phyloP scores from a whole-genome alignment of 2,329 filamentous ascomycete genomes.

The Arthrobotrys sphaeroides region DNA sequence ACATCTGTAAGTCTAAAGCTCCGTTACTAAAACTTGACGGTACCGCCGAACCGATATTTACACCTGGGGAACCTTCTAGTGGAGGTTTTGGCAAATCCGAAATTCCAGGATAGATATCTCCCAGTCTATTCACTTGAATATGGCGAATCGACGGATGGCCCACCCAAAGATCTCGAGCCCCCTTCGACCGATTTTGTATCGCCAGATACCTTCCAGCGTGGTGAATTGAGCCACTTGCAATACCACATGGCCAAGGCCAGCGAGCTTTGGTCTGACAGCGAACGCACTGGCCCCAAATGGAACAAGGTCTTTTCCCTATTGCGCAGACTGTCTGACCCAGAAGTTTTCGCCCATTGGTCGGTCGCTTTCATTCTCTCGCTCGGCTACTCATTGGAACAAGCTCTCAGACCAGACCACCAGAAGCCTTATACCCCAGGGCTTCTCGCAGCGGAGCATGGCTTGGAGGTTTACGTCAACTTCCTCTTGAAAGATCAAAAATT shows the following conservation, averaged over 20 bases:
- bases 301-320: slow-evolving; percentile 11
- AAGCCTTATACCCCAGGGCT: neutral
- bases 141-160: neutral
- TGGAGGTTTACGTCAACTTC: slow-evolving; percentile 29
- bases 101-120: slow-evolving; percentile 23
- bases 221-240: slow-evolving; percentile 9
- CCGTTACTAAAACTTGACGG: no score
- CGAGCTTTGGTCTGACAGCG: neutral
- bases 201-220: neutral
- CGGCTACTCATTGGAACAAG: neutral
- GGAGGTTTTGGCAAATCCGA: slow-evolving; percentile 21
- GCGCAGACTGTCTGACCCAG: slow-evolving; percentile 1
- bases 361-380: neutral
- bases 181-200: neutral
- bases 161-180: neutral
- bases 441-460: neutral
- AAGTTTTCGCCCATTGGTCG: neutral
- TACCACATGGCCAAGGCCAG: neutral
- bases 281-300: slow-evolving; percentile 29
- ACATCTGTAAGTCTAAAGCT: slow-evolving; percentile 8
- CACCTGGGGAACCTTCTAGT: no score
- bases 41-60: no score
- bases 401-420: neutral
- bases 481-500: slow-evolving; percentile 7
- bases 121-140: neutral